Conservation (phyloP, 2,329 filamentous ascomycete genomes). For the Penicillium sp. region DNA sequence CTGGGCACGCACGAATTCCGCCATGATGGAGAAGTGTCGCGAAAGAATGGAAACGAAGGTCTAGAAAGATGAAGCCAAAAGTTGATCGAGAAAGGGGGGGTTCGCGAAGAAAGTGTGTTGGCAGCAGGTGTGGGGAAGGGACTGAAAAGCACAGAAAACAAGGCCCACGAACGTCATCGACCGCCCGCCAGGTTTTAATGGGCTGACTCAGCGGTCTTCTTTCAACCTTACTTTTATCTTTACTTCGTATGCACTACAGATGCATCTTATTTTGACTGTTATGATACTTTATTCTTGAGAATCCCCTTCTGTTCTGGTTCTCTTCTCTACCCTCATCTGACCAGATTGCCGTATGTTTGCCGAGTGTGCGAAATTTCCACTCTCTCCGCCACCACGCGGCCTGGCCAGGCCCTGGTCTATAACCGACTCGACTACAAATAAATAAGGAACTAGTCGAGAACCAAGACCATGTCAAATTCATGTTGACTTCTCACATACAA, state of each 20-base stretch:
- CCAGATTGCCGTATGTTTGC: too few species aligned
- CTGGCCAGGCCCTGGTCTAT: too few species aligned
- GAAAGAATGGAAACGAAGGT: constrained; percentile 6
- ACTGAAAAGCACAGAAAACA: constrained; percentile 28
- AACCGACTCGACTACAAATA: too few species aligned
- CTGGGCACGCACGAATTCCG: constrained; percentile 98
- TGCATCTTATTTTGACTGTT: too few species aligned
- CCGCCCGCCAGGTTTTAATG: constrained; percentile 20
- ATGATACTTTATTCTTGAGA: too few species aligned
- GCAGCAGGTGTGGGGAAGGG: constrained; percentile 34
- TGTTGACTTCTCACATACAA: too few species aligned
- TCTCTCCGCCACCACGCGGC: too few species aligned
- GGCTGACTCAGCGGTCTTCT: constrained; percentile 19
- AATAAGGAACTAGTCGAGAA: too few species aligned
- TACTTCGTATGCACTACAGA: neutral
- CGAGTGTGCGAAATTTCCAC: too few species aligned
- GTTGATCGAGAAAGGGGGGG: constrained; percentile 9
- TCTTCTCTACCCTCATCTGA: too few species aligned
- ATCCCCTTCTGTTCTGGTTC: too few species aligned
- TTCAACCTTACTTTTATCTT: neutral
- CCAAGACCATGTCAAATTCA: too few species aligned
- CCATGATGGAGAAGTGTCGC: constrained; percentile 64
- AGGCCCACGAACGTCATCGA: constrained; percentile 36
- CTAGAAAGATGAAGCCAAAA: constrained; percentile 2
- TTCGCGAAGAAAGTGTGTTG: constrained; percentile 18